Base-by-base conservation (phyloP, 306 rosid genomes). In the Fagus crenata region DNA sequence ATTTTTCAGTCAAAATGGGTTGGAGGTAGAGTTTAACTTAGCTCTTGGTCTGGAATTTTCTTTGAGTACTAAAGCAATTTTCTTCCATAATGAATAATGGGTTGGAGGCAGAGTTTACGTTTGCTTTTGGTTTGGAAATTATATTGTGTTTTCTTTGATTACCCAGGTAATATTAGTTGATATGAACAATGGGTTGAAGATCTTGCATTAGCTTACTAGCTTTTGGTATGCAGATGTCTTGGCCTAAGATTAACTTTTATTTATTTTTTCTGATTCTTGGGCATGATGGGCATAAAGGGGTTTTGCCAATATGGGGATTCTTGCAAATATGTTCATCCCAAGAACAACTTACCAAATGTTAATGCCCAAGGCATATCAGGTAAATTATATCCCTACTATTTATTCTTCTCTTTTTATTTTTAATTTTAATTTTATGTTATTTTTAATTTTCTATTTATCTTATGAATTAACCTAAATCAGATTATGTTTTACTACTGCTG, bases 231-330 rank as follows among this genome's bases (percentile, higher is more conserved):
- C 11, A 7, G 8, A 7, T 43, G 12, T 6, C 0, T 43, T 43
- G 49, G 49, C 49, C 11, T 33, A 1, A 4, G 40, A 33, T 61
- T 61, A 33, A 33, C 68, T 32, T 33, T 8, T 61, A 32, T 6
- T 13, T 61, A 32, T 61, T 3, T 61, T 60, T 31, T 56, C 22
- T 56, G 22, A 32, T 56, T 56, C 13, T 56, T 18, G 32, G 68
- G 68, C 42, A 61, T 61, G 49, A 7, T 43, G 49, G 49, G 49
- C 7, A 11, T 43, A 43, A 43, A 43, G 49, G 96, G 93, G 1
- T 86, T 87, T 73, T 93, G 98, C 84, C 89, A 81, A 42, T 90
- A 85, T 32, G 97, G 89, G 15, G 87, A 93, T 75, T 85, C 97
- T 43, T 93, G 97, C 80, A 90, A 72, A 33, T 93, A 93, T 46